Conservation (phyloP, 2,329 filamentous ascomycete species). For the Volutella citrinella region DNA sequence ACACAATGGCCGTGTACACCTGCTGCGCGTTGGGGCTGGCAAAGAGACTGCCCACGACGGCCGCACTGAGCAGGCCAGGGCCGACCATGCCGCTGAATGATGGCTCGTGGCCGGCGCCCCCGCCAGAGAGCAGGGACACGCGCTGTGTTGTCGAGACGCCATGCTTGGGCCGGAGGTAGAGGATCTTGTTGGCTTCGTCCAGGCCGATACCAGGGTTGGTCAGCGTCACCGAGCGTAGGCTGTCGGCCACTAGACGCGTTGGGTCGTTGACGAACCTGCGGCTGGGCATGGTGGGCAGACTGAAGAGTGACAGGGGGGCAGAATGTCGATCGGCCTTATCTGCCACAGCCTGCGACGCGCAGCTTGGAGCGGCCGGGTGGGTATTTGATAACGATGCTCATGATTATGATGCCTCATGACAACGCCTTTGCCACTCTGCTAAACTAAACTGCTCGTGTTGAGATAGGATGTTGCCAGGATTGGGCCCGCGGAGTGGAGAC, state of each 20-base stretch:
- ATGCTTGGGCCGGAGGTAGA: conserved; percentile 65
- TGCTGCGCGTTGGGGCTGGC: conserved; percentile 80
- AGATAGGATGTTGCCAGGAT: too few species aligned
- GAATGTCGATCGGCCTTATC: too few species aligned
- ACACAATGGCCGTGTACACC: conserved; percentile 71
- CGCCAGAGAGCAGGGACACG: conserved; percentile 83
- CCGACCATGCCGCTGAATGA: conserved; percentile 86
- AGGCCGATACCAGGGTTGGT: conserved; percentile 82
- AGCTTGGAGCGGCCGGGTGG: too few species aligned
- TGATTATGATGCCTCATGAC: too few species aligned
- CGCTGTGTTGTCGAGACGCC: conserved; percentile 51
- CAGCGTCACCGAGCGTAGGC: conserved; percentile 72
- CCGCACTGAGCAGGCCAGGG: conserved; percentile 72
- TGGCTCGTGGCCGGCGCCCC: conserved; percentile 87
- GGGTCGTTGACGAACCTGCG: conserved; percentile 93
- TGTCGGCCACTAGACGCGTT: conserved; percentile 70
- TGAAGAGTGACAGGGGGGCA: too few species aligned
- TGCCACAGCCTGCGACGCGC: too few species aligned
- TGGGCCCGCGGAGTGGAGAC: too few species aligned
- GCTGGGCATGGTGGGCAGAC: conserved; percentile 44
- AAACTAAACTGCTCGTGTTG: too few species aligned
- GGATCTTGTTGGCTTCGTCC: conserved; percentile 76
- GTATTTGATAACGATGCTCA: too few species aligned
- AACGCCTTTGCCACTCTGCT: too few species aligned
- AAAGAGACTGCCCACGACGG: conserved; percentile 85